Conservation (phyloP, 2,329 filamentous ascomycete genomes). For the Uncinocarpus reesii region DNA sequence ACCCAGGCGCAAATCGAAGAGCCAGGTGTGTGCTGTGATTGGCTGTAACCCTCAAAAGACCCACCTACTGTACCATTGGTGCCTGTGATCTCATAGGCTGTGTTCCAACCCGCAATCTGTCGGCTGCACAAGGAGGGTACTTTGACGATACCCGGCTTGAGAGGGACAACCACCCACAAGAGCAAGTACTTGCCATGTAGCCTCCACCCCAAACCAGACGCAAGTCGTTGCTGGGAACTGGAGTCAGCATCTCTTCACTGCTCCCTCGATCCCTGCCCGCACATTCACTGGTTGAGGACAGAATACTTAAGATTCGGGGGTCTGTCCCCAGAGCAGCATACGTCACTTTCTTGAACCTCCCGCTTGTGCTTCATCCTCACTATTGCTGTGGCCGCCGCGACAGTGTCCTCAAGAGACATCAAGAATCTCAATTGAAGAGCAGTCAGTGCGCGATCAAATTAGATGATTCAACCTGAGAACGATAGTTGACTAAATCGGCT, state of each 20-base stretch:
- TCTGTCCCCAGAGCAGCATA: conserved; percentile 4
- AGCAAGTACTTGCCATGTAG: neutral
- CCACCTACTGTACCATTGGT: neutral
- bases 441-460: too few species aligned
- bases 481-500: too few species aligned
- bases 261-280: conserved; percentile 1
- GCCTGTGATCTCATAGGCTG: conserved; percentile 2
- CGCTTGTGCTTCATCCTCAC: neutral
- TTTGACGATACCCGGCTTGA: neutral
- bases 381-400: neutral
- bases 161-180: neutral
- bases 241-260: neutral
- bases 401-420: too few species aligned
- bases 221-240: neutral
- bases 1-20: neutral
- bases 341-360: conserved; percentile 5
- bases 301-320: conserved; percentile 2
- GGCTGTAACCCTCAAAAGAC: neutral
- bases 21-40: neutral
- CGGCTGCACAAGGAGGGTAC: neutral
- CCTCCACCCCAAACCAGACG: neutral
- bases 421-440: too few species aligned
- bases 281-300: neutral
- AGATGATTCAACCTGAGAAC: too few species aligned
- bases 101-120: neutral